Conservation (phyloP, 208 protist species). For the Chromosphaera perkinsii region DNA sequence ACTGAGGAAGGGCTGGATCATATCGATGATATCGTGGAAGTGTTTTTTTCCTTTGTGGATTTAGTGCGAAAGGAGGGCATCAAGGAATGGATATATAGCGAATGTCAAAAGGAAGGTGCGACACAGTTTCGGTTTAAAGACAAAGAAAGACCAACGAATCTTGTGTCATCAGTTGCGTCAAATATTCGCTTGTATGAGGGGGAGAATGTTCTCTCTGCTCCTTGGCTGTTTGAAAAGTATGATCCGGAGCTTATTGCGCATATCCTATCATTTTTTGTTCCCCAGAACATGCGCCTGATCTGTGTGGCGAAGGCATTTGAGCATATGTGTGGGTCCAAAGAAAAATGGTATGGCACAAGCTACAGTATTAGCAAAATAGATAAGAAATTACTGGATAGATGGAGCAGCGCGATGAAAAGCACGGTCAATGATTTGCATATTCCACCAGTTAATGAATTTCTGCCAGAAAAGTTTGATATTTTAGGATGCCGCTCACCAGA, state of each 20-base stretch:
- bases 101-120: slow-evolving; percentile 19
- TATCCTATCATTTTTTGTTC: slow-evolving; percentile 22
- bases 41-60: slow-evolving; percentile 41
- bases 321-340: slow-evolving; percentile 2
- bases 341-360: slow-evolving; percentile 37
- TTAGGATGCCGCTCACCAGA: neutral
- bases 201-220: slow-evolving; percentile 21
- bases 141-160: slow-evolving; percentile 27
- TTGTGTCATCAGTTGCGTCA: slow-evolving; percentile 21
- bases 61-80: slow-evolving; percentile 19
- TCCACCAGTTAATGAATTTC: slow-evolving; percentile 34
- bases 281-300: slow-evolving; percentile 27
- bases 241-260: slow-evolving; percentile 25
- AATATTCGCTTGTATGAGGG: slow-evolving; percentile 22
- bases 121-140: slow-evolving; percentile 40
- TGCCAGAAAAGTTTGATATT: slow-evolving; percentile 33
- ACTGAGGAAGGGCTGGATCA: slow-evolving; percentile 30
- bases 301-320: slow-evolving; percentile 19
- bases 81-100: slow-evolving; percentile 42
- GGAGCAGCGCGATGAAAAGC: too few species aligned
- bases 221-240: slow-evolving; percentile 25
- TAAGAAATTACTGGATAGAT: slow-evolving; percentile 14
- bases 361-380: slow-evolving; percentile 7
- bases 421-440: too few species aligned
- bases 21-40: slow-evolving; percentile 27